Percentiles rank a stretch among this genome's conserved stretches.
phyloP scores from a whole-genome alignment of 129 eudicot genomes.

The Chrysanthemum seticuspe region DNA sequence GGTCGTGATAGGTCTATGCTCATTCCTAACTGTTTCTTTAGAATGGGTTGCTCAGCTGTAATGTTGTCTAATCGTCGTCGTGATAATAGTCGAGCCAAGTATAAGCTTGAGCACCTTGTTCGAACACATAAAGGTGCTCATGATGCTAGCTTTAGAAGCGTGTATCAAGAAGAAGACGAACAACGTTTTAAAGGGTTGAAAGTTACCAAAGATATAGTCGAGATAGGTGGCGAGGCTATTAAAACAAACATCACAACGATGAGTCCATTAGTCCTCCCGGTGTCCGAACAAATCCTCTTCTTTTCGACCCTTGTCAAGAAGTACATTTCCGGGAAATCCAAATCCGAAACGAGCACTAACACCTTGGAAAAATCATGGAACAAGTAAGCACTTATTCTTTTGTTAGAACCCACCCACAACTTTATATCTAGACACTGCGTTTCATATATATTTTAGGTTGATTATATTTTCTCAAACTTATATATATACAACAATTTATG shows the following conservation, averaged over 20 bases:
- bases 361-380: background rate
- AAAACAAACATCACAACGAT: conserved; percentile 88
- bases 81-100: conserved; percentile 67
- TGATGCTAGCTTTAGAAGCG: conserved; percentile 66
- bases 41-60: conserved; percentile 95
- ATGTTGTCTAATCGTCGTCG: conserved; percentile 73
- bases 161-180: conserved; percentile 79
- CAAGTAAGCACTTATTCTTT: no score
- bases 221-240: conserved; percentile 72
- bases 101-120: conserved; percentile 75
- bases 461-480: no score
- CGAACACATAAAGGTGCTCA: conserved; percentile 82
- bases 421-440: background rate
- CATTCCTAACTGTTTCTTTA: conserved; percentile 78
- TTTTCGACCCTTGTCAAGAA: conserved; percentile 51
- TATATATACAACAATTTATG: background rate
- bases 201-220: conserved; percentile 61
- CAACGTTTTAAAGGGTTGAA: conserved; percentile 55
- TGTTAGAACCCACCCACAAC: no score
- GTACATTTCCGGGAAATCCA: conserved; percentile 28
- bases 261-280: conserved; percentile 81
- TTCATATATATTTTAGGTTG: no score
- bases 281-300: conserved; percentile 78
- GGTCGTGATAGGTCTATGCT: conserved; percentile 83
- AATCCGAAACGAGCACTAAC: background rate